Evolutionary conservation across 176 grass and related monocot species (phyloP).

Genomic region (Oryza punctata): DNA sequence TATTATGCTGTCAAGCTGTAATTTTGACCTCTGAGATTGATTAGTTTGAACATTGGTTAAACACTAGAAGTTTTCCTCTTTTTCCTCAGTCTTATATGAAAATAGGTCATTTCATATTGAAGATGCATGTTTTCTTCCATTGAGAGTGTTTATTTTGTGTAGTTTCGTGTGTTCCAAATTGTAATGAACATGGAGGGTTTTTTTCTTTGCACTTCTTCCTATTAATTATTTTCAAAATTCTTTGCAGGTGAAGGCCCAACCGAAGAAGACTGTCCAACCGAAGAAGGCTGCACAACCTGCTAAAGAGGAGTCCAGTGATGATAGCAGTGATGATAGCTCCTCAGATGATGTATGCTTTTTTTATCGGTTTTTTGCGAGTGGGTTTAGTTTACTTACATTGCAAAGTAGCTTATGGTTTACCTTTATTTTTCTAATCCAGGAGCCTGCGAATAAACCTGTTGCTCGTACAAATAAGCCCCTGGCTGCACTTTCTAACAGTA

Average conservation of each 20-base stretch:
- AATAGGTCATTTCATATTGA: neutral
- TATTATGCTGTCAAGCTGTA: neutral
- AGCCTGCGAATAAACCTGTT: conserved; percentile 11
- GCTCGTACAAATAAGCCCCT: neutral
- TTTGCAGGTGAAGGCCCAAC: conserved; percentile 58
- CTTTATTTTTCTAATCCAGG: conserved; percentile 7
- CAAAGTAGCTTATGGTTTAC: neutral
- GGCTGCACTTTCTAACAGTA: neutral
- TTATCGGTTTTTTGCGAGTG: neutral
- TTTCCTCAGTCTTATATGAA: neutral
- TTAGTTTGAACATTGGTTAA: neutral
- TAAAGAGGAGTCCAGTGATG: conserved; percentile 58
- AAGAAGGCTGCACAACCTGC: conserved; percentile 50
- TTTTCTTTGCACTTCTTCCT: neutral
- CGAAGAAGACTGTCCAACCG: conserved; percentile 51
- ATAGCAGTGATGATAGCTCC: conserved; percentile 66
- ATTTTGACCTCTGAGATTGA: neutral
- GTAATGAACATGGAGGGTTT: neutral
- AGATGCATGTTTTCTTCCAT: neutral
- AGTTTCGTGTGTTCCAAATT: neutral
- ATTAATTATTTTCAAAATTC: neutral
- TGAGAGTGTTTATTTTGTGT: neutral
- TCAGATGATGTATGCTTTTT: conserved; percentile 71
- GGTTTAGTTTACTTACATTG: neutral
- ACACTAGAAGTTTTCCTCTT: neutral